Percentiles rank a stretch among this genome's conserved stretches.
These are phyloP conservation scores for Chrysopogon serrulatus DNA, from an alignment of 176 grass and related monocot species.

Conservation along the genomic window DNA sequence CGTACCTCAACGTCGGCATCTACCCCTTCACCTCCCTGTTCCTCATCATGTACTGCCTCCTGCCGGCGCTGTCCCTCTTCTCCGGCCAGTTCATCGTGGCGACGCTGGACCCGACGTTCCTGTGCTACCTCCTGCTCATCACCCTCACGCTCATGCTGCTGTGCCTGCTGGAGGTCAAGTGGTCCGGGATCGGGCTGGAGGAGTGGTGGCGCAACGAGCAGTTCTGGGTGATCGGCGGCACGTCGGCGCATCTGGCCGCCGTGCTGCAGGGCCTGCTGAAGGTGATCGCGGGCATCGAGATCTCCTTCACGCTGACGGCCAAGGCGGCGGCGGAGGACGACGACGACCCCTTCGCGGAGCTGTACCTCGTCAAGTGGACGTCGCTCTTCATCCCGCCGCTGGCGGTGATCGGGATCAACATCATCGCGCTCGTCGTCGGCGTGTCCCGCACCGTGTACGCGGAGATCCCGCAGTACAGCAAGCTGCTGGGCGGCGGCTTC, in stretches of 20 bases:
- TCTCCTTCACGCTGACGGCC: conserved; percentile 81
- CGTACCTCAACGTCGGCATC: conserved; percentile 90
- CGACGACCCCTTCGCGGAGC: conserved; percentile 62
- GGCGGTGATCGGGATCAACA: background rate
- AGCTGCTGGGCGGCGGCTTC: background rate
- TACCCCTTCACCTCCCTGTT: conserved; percentile 89
- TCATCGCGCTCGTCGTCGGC: background rate
- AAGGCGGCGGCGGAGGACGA: conserved; percentile 74
- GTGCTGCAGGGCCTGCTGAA: conserved; percentile 78
- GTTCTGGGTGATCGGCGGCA: conserved; percentile 95
- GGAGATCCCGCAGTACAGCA: background rate
- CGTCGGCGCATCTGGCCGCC: conserved; percentile 67
- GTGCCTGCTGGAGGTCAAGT: conserved; percentile 84
- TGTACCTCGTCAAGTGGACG: background rate
- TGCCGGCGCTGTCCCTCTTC: conserved; percentile 85
- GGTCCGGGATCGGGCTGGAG: conserved; percentile 87
- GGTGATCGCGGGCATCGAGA: conserved; percentile 82
- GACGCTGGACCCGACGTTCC: conserved; percentile 64
- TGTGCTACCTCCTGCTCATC: conserved; percentile 67
- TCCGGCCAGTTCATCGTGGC: conserved; percentile 80
- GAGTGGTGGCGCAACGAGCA: conserved; percentile 99
- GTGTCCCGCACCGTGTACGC: background rate
- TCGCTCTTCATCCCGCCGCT: background rate
- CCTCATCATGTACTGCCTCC: conserved; percentile 81
- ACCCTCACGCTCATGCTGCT: conserved; percentile 67